Base-by-base conservation (phyloP, 371 early-diverging fungal genomes). In the Capillidium heterosporum region DNA sequence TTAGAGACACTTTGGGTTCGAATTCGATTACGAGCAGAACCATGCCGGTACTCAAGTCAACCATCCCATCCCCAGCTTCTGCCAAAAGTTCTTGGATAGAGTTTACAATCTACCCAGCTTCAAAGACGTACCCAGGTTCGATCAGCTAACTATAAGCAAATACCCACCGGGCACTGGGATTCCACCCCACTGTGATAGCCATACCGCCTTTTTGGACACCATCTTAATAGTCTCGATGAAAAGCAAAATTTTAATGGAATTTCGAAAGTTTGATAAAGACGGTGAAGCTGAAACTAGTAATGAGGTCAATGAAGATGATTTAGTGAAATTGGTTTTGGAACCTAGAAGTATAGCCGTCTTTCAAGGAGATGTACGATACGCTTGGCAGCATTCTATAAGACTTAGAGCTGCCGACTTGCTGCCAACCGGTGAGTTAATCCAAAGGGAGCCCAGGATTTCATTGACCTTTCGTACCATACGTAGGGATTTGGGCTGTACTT, bases 101-200 rank as follows among this genome's bases (percentile, higher is more conserved):
- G 17, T 29, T 29, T 50, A 29, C 26, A 17, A 23, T 31, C 31
- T 29, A 24, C 29, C 51, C 10, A 17, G 21, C 13, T 23, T 23
- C 4, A 26, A 50, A 32, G 19, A 49, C 43, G n/a, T 58, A 24
- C 43, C 58, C 19, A 21, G 48, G 17, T 31, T 57, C n/a, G 44
- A 63, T 42, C 63, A 63, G 54, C 23, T 63, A 8, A 60, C 63
- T 8, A 39, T 60, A 26, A 58, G 53, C 21, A 15, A 50, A 43
- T 63, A 63, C 55, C 63, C 63, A 28, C 13, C 40, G 31, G 63
- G 63, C 17, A 26, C 60, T 1, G 63, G 63, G 11, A 63, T 63
- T 10, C 60, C 63, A n/a, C 60, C 63, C 48, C 63, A 63, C 27
- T 48, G 60, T 19, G 63, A 63, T 44, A 31, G 40, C 28, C 63